A percentile compares a stretch with the other conserved stretches of the same genome.
phyloP scores from a whole-genome alignment of 2,329 filamentous ascomycete genomes.

The Mollisiaceae sp. region DNA sequence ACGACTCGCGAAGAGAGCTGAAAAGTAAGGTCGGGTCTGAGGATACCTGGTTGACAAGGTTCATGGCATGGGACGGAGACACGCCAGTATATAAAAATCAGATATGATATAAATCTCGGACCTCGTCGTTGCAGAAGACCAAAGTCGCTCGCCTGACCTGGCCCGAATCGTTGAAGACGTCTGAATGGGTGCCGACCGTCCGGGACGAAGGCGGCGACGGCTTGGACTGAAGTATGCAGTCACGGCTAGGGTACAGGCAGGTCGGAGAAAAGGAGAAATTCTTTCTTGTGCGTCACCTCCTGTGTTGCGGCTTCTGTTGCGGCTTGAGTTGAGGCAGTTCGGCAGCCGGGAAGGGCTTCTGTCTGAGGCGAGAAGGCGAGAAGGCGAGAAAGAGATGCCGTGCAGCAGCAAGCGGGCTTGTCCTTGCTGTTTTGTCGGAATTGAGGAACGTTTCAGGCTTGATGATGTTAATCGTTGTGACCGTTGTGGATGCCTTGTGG shows the following conservation, averaged over 20 bases:
- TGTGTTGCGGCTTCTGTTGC: not conserved
- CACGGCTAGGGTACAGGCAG: not conserved
- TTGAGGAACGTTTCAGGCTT: not conserved
- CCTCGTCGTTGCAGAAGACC: not conserved
- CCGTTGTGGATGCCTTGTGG: not conserved
- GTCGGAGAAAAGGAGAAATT: constrained; percentile 3
- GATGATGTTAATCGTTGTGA: not conserved
- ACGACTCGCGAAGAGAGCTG: too few species aligned
- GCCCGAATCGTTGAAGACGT: too few species aligned
- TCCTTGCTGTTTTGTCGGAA: not conserved
- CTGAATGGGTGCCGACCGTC: not conserved
- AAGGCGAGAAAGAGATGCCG: not conserved
- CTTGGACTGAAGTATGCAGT: too few species aligned
- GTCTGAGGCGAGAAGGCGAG: not conserved
- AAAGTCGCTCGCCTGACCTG: too few species aligned
- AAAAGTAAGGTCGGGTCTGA: not conserved
- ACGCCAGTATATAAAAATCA: not conserved
- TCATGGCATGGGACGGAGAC: not conserved
- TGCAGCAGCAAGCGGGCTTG: not conserved
- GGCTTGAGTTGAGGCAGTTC: not conserved
- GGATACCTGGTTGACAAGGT: not conserved
- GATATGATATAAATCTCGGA: not conserved
- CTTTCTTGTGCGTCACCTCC: not conserved
- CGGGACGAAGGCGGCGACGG: not conserved
- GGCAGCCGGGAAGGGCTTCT: not conserved